Evolutionary conservation across 176 grass and related monocot genomes (phyloP), one percentile per base, ranked within the genome.

Genomic region (Ensete ventricosum): DNA sequence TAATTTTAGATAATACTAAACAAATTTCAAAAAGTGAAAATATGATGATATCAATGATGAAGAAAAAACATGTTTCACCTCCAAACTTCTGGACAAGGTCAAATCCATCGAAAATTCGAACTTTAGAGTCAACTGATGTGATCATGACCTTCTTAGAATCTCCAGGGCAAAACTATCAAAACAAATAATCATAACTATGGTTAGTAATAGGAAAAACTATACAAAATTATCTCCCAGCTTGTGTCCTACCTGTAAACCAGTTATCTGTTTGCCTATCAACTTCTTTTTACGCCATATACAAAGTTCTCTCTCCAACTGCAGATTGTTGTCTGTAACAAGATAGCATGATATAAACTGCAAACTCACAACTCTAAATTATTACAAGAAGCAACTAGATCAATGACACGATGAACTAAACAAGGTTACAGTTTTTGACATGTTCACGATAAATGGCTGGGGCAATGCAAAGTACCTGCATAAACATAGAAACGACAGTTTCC

Each of bases 161-260:
- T 54, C 52, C 51, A 23, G 71, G 71, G 50, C n/a, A 73, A 49
- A 73, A 73, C 71, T 73, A n/a, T 73, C n/a, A 16, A 17, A 53
- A 54, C 13, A 27, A 26, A 12, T 12, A 17, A 23, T 2, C 13
- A 23, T 24, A 73, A 52, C 9, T 24, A 23, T 10, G 54, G 3
- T 25, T 23, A 3, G 4, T 19, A 11, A 24, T 7, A 73, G 12
- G 4, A 73, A 73, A 7, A 7, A 9, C 52, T 13, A 22, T 20
- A n/a, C 2, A 22, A 50, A 19, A 6, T 53, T 14, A 17, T 71
- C 10, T n/a, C 1, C 11, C 6, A 43, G 34, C 67, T 50, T 17
- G 14, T 49, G 14, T 19, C 24, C 4, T 73, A 73, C 70, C 71
- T 73, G 71, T 51, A 73, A 73, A 73, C 71, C 50, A 25, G 71